A percentile compares a stretch with the other conserved stretches of the same genome.
phyloP scores from a whole-genome alignment of 1,139 yeast species.

The Saccharomyces hybrid region DNA sequence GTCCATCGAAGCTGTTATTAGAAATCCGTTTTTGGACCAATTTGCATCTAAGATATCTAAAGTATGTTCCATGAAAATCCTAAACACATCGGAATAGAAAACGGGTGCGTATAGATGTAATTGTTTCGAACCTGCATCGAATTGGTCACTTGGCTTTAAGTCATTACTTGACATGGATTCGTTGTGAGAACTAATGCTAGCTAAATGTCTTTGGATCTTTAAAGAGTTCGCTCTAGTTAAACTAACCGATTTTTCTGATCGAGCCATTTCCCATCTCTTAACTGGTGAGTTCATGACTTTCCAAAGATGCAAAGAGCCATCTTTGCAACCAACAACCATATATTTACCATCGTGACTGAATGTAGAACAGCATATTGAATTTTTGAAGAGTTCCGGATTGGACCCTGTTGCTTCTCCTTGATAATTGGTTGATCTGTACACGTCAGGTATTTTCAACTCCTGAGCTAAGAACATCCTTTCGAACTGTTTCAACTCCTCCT shows the following conservation, averaged over 20 bases:
- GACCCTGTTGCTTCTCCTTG: constrained; percentile 4
- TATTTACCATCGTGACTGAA: constrained; percentile 76
- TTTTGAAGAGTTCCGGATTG: background rate
- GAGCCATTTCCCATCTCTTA: constrained; percentile 44
- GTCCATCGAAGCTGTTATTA: constrained; percentile 34
- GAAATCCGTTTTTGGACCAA: constrained; percentile 84
- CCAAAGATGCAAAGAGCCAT: constrained; percentile 63
- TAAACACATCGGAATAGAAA: constrained; percentile 59
- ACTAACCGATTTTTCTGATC: constrained; percentile 4
- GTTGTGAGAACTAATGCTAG: constrained; percentile 2
- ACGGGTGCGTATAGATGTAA: constrained; percentile 55
- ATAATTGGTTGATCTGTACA: background rate
- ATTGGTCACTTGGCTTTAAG: background rate
- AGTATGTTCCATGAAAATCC: constrained; percentile 58
- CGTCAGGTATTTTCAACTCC: constrained; percentile 41
- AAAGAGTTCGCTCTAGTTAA: constrained; percentile 5
- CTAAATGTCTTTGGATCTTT: constrained; percentile 4
- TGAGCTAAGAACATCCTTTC: constrained; percentile 69
- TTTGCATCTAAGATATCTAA: constrained; percentile 65
- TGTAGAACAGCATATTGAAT: constrained; percentile 14
- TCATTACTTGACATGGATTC: background rate
- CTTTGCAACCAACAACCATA: constrained; percentile 78
- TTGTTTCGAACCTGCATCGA: background rate
- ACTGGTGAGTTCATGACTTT: constrained; percentile 67
- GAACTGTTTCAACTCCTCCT: constrained; percentile 39